Percentiles rank a stretch among this genome's conserved stretches.
Evolutionary conservation across 805 yeast genomes (phyloP).

Genomic region (Lachancea quebecensis): DNA sequence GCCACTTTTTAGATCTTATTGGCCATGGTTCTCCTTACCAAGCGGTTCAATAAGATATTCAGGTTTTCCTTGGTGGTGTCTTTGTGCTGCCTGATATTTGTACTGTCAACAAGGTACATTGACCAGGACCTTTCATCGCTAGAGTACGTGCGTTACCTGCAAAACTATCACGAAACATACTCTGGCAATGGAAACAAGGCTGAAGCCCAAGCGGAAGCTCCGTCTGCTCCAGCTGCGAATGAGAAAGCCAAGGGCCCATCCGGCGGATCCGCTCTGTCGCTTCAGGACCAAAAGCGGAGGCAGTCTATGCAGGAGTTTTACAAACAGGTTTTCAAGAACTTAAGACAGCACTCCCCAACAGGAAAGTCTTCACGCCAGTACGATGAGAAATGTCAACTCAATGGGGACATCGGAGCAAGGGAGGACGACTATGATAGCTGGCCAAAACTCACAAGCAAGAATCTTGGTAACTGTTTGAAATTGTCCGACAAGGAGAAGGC

Average conservation of each 20-base stretch:
- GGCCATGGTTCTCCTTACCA: slow-evolving; percentile 13
- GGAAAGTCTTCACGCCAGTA: slow-evolving; percentile 5
- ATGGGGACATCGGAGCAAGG: slow-evolving; percentile 11
- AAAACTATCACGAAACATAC: slow-evolving; percentile 4
- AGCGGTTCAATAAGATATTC: slow-evolving; percentile 16
- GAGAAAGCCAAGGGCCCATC: neutral
- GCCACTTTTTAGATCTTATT: neutral
- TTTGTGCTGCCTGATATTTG: slow-evolving; percentile 9
- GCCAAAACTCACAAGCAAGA: slow-evolving; percentile 9
- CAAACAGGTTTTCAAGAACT: slow-evolving; percentile 14
- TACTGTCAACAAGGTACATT: slow-evolving; percentile 12
- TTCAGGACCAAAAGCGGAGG: neutral
- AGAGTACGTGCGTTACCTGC: slow-evolving; percentile 16
- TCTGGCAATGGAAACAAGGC: neutral
- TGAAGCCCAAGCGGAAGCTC: neutral
- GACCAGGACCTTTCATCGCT: slow-evolving; percentile 13
- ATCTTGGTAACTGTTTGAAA: slow-evolving; percentile 8
- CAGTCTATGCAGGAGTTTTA: slow-evolving; percentile 19
- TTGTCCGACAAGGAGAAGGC: slow-evolving; percentile 6
- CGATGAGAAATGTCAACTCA: slow-evolving; percentile 7
- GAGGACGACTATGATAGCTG: slow-evolving; percentile 9
- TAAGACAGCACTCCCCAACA: slow-evolving; percentile 5
- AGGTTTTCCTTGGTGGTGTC: slow-evolving; percentile 13
- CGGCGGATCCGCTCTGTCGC: neutral
- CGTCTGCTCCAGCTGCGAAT: neutral